Evolutionary conservation across 1,139 yeast genomes (phyloP), one percentile per base, ranked within the genome.

Genomic region (Scheffersomyces insectosa): DNA sequence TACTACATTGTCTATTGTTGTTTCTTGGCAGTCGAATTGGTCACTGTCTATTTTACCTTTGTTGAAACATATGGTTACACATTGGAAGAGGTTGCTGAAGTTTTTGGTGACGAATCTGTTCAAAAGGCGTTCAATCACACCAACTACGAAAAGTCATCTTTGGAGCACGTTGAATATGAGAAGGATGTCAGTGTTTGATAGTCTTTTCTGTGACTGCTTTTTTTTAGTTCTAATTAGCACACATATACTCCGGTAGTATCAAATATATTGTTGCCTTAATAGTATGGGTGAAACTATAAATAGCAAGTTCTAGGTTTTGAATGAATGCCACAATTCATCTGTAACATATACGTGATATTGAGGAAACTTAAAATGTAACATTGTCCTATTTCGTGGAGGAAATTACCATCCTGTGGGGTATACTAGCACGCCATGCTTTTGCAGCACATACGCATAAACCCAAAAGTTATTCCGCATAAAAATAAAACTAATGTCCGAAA

Each of bases 1-100:
- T 81, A 79, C 65, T 81, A 81, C 59, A 78, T 80, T 50, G 82
- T 81, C 9, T 80, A 60, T 60, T 64, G 76, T 49, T 66, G 73
- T 58, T 52, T 67, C 32, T 52, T 73, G 37, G 67, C 62, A 1
- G 70, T 68, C 37, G 77, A 73, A 48, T 50, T 70, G 15, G 44
- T 56, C 11, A 58, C 71, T 29, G 74, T 71, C 32, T 67, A 57
- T 52, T 68, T 77, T 61, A 64, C 68, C 52, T 73, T 65, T 55
- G 76, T 77, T 34, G 82, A 78, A 58, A 77, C 82, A 13, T 62
- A 74, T 34, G 82, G 82, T 27, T 68, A 74, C 55, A 72, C 82
- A 8, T 68, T 78, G 62, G 83, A 78, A 58, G 80, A 77, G 58
- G 79, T 78, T 42, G 76, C 79, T 5, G 64, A 65, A 45, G 72